These are phyloP conservation scores for Suillus ampliporus DNA, from an alignment of 768 basidiomycete species.

Conservation along the genomic window DNA sequence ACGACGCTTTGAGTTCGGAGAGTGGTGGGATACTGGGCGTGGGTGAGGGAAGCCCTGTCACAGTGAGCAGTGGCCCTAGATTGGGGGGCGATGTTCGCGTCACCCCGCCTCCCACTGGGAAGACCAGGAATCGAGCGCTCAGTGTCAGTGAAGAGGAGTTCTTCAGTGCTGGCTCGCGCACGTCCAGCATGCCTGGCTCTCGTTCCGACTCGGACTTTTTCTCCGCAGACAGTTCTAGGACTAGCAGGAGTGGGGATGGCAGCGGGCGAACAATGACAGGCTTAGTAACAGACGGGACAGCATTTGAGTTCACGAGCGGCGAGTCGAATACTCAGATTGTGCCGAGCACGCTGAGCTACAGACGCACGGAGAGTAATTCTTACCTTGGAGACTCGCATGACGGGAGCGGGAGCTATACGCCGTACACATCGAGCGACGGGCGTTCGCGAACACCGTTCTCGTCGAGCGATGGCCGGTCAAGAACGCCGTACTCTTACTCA, in stretches of 20 bases:
- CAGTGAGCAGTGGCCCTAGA: constrained; percentile 68
- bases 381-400: constrained; percentile 62
- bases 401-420: constrained; percentile 39
- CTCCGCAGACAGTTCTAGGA: constrained; percentile 39
- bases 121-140: constrained; percentile 34
- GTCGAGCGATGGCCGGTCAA: constrained; percentile 15
- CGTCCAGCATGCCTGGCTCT: constrained; percentile 36
- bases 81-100: constrained; percentile 48
- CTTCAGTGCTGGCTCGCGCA: constrained; percentile 47
- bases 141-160: constrained; percentile 51
- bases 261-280: constrained; percentile 33
- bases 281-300: constrained; percentile 45
- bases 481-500: constrained; percentile 20
- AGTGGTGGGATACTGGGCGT: constrained; percentile 48
- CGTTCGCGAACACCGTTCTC: constrained; percentile 11
- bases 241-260: constrained; percentile 32
- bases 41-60: constrained; percentile 69
- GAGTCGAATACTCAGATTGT: constrained; percentile 50
- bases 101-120: constrained; percentile 51
- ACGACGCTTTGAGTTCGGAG: not conserved
- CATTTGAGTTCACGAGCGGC: constrained; percentile 44
- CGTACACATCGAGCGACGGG: constrained; percentile 19
- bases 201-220: constrained; percentile 39
- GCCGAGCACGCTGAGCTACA: constrained; percentile 57
- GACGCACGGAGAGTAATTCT: constrained; percentile 59